Percentiles rank a stretch among this genome's conserved stretches.
Conservation (phyloP, 1,139 yeast species). For the Candida neerlandica region DNA sequence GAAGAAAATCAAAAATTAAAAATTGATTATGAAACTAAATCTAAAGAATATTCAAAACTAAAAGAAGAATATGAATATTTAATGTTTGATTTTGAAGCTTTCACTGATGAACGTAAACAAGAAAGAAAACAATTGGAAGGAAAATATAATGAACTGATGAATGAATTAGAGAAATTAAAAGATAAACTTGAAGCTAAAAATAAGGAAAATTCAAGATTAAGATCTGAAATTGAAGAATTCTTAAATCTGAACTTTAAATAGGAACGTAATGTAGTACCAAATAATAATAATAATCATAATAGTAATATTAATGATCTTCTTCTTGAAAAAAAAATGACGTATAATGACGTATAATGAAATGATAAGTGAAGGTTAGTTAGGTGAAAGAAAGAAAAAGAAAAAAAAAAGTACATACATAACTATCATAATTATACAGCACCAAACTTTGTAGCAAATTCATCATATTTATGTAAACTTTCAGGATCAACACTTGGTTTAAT, state of each 20-base stretch:
- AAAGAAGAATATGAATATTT: background rate
- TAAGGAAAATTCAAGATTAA: background rate
- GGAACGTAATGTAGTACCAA: background rate
- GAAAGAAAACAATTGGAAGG: background rate
- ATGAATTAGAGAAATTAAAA: background rate
- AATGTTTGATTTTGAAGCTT: too few relatives aligned
- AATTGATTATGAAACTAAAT: background rate
- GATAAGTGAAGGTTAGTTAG: too few relatives aligned
- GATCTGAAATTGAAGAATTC: slow-evolving; percentile 2
- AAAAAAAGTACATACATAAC: background rate
- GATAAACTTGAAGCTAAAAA: background rate
- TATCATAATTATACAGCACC: background rate
- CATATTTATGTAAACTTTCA: slow-evolving; percentile 66
- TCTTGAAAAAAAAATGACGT: background rate
- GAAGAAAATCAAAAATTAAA: background rate
- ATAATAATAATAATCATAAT: background rate
- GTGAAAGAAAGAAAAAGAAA: too few relatives aligned
- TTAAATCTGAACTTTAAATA: slow-evolving; percentile 4
- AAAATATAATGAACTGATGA: background rate
- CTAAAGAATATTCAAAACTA: background rate
- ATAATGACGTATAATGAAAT: too few relatives aligned
- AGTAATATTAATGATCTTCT: background rate
- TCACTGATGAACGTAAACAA: too few relatives aligned
- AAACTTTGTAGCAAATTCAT: background rate
- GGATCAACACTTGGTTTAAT: slow-evolving; percentile 90